Evolutionary conservation across 768 basidiomycete species (phyloP).

Genomic region (Suillus sp.): DNA sequence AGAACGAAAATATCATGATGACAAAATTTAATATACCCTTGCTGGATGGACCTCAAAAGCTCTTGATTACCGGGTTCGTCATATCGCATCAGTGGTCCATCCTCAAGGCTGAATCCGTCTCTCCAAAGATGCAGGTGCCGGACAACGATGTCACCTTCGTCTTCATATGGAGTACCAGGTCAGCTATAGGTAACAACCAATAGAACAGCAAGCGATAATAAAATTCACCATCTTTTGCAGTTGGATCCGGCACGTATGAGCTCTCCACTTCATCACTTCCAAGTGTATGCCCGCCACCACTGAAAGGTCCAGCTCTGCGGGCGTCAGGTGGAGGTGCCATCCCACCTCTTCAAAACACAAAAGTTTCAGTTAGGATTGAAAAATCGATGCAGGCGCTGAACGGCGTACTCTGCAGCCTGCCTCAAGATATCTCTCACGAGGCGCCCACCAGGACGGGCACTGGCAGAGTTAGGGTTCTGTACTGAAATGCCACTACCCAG

Average conservation of each 20-base stretch:
- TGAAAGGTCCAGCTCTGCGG: conserved; percentile 41
- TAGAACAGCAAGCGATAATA: not conserved
- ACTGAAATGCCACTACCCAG: conserved; percentile 77
- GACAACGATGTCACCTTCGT: conserved; percentile 57
- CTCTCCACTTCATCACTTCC: conserved; percentile 91
- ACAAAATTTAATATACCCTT: conserved; percentile 48
- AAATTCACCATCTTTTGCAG: conserved; percentile 36
- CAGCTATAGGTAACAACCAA: not conserved
- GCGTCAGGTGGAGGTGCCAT: conserved; percentile 27
- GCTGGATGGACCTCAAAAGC: conserved; percentile 73
- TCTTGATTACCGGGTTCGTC: conserved; percentile 73
- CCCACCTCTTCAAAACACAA: not conserved
- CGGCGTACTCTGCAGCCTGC: conserved; percentile 76
- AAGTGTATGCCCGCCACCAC: conserved; percentile 78
- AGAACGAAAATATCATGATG: not conserved
- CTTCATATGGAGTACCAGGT: conserved; percentile 12
- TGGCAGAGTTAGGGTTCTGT: conserved; percentile 70
- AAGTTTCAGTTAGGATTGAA: not conserved
- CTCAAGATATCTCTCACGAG: conserved; percentile 74
- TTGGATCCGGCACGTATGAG: conserved; percentile 73
- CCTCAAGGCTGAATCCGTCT: conserved; percentile 90
- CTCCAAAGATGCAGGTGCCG: conserved; percentile 90
- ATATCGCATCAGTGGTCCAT: conserved; percentile 83
- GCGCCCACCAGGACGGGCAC: conserved; percentile 50
- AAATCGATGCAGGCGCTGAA: not conserved